Percentiles rank a stretch among this genome's conserved stretches.
Conservation (phyloP, 2,329 filamentous ascomycete species). For the Rhynchosporium agropyri region DNA sequence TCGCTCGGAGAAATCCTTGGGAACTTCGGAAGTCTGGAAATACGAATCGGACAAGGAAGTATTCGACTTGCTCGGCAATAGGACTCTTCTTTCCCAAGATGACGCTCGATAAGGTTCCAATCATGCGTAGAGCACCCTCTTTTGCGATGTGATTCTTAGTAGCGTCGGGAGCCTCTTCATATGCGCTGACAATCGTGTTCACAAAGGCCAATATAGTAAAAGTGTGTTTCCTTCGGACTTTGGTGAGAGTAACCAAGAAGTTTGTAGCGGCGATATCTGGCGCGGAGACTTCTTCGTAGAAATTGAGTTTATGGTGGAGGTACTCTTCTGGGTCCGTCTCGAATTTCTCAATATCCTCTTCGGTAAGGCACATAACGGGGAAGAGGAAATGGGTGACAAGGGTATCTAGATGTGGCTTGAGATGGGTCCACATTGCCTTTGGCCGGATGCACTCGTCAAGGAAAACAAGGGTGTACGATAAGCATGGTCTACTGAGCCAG, state of each 20-base stretch:
- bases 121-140: conserved; percentile 95
- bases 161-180: conserved; percentile 79
- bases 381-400: conserved; percentile 95
- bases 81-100: conserved; percentile 98
- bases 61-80: conserved; percentile 95
- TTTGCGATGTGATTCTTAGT: conserved; percentile 95
- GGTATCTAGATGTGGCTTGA: conserved; percentile 91
- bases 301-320: conserved; percentile 94
- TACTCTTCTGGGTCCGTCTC: conserved; percentile 95
- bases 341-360: conserved; percentile 92
- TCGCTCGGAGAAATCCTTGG: conserved; percentile 88
- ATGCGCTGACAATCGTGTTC: conserved; percentile 91
- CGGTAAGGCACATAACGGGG: conserved; percentile 87
- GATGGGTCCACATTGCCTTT: conserved; percentile 93
- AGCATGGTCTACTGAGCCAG: conserved; percentile 92
- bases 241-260: conserved; percentile 92
- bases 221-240: conserved; percentile 91
- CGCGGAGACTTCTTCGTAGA: conserved; percentile 94
- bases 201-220: conserved; percentile 94
- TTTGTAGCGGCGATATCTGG: conserved; percentile 96
- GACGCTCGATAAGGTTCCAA: conserved; percentile 89
- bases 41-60: conserved; percentile 97
- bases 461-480: conserved; percentile 93
- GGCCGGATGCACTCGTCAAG: conserved; percentile 97
- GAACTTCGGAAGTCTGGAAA: conserved; percentile 96